Percentiles rank a stretch among this genome's conserved stretches.
phyloP scores from a whole-genome alignment of 2,329 filamentous ascomycete genomes.

The Hypoxylon sp. region DNA sequence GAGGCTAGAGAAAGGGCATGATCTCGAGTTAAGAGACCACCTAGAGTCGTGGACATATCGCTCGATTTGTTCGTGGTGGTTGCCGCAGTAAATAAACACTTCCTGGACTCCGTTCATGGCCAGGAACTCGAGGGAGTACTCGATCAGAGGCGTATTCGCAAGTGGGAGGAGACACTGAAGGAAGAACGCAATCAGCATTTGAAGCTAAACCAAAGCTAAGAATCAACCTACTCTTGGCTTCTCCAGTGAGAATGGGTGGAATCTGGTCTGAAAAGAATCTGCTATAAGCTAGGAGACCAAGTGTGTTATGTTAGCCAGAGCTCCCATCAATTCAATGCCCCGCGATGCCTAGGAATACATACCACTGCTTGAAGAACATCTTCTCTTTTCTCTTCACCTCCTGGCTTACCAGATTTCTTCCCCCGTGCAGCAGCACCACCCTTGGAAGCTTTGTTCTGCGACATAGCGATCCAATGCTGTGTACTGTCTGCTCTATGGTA shows the following conservation, averaged over 20 bases:
- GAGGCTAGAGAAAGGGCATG: constrained; percentile 80
- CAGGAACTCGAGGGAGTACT: constrained; percentile 97
- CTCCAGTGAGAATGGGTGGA: constrained; percentile 89
- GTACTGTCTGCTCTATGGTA: constrained; percentile 10
- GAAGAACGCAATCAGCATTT: constrained; percentile 37
- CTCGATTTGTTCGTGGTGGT: constrained; percentile 89
- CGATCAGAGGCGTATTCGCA: constrained; percentile 94
- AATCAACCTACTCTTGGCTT: constrained; percentile 79
- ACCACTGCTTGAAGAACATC: constrained; percentile 67
- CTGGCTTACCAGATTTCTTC: constrained; percentile 67
- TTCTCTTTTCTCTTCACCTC: constrained; percentile 69
- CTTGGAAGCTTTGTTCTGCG: constrained; percentile 50
- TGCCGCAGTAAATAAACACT: constrained; percentile 91
- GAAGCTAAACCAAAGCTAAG: constrained; percentile 15
- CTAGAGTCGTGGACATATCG: constrained; percentile 84
- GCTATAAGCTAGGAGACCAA: constrained; percentile 77
- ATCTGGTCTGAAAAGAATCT: constrained; percentile 94
- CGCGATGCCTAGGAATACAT: constrained; percentile 42
- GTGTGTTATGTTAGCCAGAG: constrained; percentile 35
- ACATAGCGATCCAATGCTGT: constrained; percentile 42
- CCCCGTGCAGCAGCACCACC: constrained; percentile 60
- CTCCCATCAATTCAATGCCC: constrained; percentile 27
- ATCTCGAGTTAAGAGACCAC: constrained; percentile 73
- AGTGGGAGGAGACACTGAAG: constrained; percentile 89
- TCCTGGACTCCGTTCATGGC: constrained; percentile 96